Evolutionary conservation across 257 asterid genomes (phyloP).

Genomic region (Solanum acaule): DNA sequence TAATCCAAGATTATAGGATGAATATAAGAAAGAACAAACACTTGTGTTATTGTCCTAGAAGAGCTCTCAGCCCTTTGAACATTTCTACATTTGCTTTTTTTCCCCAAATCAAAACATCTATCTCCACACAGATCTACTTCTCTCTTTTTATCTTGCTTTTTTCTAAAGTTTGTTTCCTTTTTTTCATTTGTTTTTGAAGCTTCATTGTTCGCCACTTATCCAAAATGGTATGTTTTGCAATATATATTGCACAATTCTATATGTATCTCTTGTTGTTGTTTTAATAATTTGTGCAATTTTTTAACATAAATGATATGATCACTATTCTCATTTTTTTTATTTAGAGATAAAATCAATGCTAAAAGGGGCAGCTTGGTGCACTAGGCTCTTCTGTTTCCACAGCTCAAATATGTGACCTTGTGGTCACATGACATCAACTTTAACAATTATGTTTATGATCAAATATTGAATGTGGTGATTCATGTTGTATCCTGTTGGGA

Average conservation of each 20-base stretch:
- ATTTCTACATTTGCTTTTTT: conserved; percentile 12
- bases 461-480: neutral
- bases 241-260: neutral
- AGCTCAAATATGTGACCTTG: fast-evolving
- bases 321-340: neutral
- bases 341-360: neutral
- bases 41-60: conserved; percentile 11
- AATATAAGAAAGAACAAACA: neutral
- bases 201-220: conserved; percentile 1
- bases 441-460: neutral
- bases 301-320: neutral
- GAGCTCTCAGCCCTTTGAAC: conserved; percentile 35
- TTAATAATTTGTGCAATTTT: neutral
- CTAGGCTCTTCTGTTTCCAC: neutral
- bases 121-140: neutral
- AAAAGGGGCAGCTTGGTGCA: neutral
- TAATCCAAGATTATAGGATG: neutral
- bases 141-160: neutral
- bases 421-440: neutral
- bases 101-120: conserved; percentile 19
- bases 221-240: neutral
- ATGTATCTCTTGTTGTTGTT: neutral
- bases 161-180: conserved; percentile 9
- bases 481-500: neutral
- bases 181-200: neutral